Base-by-base conservation (phyloP, 805 yeast genomes). In the Metschnikowia peoriensis region DNA sequence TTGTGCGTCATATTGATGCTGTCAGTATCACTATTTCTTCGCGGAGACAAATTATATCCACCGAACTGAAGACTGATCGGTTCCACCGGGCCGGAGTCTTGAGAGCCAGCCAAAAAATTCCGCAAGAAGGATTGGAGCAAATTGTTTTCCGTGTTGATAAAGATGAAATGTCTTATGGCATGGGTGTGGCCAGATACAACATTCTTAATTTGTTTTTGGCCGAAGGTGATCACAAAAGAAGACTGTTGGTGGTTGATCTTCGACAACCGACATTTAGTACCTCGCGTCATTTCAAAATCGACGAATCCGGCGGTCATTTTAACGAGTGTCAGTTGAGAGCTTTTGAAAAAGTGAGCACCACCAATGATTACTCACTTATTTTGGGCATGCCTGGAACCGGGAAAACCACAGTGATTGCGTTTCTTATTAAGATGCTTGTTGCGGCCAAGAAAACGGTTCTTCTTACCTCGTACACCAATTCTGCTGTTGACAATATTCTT, bases 331-430 rank as follows among this genome's bases (percentile, higher is more conserved):
- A 94, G 64, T 54, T 72, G 5, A 59, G 51, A 2, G 98, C 97
- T 0, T 76, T 94, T 38, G 78, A 82, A 14, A 80, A 76, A 53
- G 89, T 85, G 0, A 64, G 90, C 45, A 67, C 77, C 14, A 79
- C 94, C 0, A 66, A 83, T 49, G 96, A 92, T 64, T 94, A 89
- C 64, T 76, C 92, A 4, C 73, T 94, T 60, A 80, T 94, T 16
- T 71, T 93, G 54, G 99, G 99, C 0, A 94, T 94, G 99, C 99
- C 99, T 0, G 99, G 99, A 4, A 94, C 98, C 0, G 99, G 97
- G 9, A 90, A 90, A 63, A 90, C 97, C 1, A 90, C 98, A 0
- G 88, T 92, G 0, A 91, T 94, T 49, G 87, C 96, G 0, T 84
- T 85, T 44, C 62, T 94, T 15, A 85, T 92, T 41, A 76, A 79